phyloP scores from a whole-genome alignment of 176 grass and related monocot species.

The Dactylis glomerata region DNA sequence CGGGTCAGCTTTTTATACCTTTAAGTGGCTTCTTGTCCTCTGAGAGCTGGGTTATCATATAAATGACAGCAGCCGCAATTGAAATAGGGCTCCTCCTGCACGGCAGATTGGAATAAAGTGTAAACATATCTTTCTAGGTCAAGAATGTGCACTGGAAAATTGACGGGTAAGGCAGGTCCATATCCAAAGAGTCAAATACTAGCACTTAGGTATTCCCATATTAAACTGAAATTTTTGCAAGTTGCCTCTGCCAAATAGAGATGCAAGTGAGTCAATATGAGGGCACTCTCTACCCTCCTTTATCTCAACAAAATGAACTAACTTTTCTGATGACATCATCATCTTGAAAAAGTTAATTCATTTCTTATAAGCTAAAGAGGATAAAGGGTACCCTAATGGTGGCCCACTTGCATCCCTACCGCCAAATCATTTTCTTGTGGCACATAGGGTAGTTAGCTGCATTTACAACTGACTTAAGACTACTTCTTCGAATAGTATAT shows the following conservation, averaged over 20 bases:
- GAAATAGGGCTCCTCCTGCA: slow-evolving; percentile 90
- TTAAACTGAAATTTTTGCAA: not conserved
- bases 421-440: not conserved
- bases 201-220: not conserved
- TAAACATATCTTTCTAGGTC: not conserved
- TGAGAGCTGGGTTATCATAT: slow-evolving; percentile 94
- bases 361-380: too few species aligned
- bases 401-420: too few species aligned
- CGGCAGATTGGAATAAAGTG: slow-evolving; percentile 4
- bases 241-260: not conserved
- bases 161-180: not conserved
- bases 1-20: slow-evolving; percentile 33
- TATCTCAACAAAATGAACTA: too few species aligned
- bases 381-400: too few species aligned
- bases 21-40: slow-evolving; percentile 94
- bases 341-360: too few species aligned
- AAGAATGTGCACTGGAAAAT: not conserved
- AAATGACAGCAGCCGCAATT: slow-evolving; percentile 88
- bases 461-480: not conserved
- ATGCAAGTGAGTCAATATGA: too few species aligned
- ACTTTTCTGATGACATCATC: too few species aligned
- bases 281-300: too few species aligned
- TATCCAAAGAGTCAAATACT: not conserved
- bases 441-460: not conserved
- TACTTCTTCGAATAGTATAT: not conserved